Base-by-base conservation (phyloP, 805 yeast genomes). In the Candida coleopterorum region DNA sequence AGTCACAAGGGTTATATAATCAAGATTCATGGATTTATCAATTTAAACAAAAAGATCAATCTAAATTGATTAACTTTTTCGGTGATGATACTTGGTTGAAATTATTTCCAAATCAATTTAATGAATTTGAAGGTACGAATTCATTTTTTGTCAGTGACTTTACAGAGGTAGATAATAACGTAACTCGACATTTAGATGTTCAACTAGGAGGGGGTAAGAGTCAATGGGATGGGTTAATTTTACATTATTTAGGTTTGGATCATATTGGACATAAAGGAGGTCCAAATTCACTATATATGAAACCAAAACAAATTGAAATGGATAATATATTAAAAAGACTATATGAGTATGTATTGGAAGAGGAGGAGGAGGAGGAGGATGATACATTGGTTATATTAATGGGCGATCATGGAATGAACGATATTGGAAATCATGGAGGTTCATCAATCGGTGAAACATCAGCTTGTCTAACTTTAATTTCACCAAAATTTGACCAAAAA, bases 11-110 rank as follows among this genome's bases (percentile, higher is more conserved):
- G 2, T 55, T 89, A 32, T 71, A 75, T 0, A 75, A 72, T 34
- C 94, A 83, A 44, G 98, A 93, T 55, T 83, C 93, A 20, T 88
- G 97, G 96, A 55, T 89, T 8, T 68, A 68, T 24, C 97, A 93
- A 52, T 68, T 88, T 59, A 18, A 35, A 18, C 6, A 20, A 6
- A 20, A 20, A 6, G 9, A 20, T 20, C 6, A 20, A 6, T 6
- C 6, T 18, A 35, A 44, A 17, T 58, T 58, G 21, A 64, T 93
- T 20, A 83, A 88, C 52, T 85, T 93, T 74, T 90, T 74, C 63
- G 99, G 99, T 22, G 99, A 93, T 58, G 98, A 93, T 54, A 93
- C 99, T 1, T 93, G 99, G 99, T 59, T 89, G 43, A 89, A 87
- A 52, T 67, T 93, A 33, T 93, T 89, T 47, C 96, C 96, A 0